These are phyloP conservation scores for Cladophialophora yegresii DNA, from an alignment of 2,329 filamentous ascomycete species.

Conservation along the genomic window DNA sequence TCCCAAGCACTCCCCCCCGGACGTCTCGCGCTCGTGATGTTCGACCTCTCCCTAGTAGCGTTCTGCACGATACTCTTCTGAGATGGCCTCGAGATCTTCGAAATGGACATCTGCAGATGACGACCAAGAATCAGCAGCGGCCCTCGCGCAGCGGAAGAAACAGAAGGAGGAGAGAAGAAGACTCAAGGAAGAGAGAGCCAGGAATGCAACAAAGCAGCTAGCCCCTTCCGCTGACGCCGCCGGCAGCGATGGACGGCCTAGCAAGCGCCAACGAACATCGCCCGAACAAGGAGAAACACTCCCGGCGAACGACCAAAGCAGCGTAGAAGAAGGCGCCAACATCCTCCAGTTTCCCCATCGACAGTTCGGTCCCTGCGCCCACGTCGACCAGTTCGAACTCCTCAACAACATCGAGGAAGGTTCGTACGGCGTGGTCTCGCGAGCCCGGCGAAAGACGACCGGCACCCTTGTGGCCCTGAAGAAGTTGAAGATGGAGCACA, in stretches of 20 bases:
- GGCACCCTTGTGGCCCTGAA: constrained; percentile 88
- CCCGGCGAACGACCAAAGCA: constrained; percentile 21
- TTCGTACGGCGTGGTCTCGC: constrained; percentile 90
- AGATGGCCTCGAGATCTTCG: constrained; percentile 50
- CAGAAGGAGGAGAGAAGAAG: constrained; percentile 91
- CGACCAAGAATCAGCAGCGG: constrained; percentile 64
- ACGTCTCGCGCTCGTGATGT: too few relatives aligned
- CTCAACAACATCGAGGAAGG: constrained; percentile 98
- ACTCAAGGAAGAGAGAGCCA: constrained; percentile 77
- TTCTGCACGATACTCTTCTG: not conserved
- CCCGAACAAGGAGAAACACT: constrained; percentile 44
- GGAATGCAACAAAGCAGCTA: constrained; percentile 51
- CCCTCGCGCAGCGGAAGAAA: constrained; percentile 66
- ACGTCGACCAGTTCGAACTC: constrained; percentile 84
- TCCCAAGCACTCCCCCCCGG: too few relatives aligned
- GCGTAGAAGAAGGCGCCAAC: constrained; percentile 45
- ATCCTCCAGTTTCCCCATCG: constrained; percentile 71
- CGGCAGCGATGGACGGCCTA: constrained; percentile 49
- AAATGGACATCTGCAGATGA: constrained; percentile 87
- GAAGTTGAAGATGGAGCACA: constrained; percentile 82
- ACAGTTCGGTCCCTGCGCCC: constrained; percentile 70
- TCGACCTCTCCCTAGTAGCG: not conserved
- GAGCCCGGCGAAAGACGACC: constrained; percentile 72
- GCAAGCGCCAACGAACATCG: constrained; percentile 65
- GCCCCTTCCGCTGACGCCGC: constrained; percentile 34